Base-by-base conservation (phyloP, 371 early-diverging fungal genomes). In the Homolaphlyctis polyrhiza region DNA sequence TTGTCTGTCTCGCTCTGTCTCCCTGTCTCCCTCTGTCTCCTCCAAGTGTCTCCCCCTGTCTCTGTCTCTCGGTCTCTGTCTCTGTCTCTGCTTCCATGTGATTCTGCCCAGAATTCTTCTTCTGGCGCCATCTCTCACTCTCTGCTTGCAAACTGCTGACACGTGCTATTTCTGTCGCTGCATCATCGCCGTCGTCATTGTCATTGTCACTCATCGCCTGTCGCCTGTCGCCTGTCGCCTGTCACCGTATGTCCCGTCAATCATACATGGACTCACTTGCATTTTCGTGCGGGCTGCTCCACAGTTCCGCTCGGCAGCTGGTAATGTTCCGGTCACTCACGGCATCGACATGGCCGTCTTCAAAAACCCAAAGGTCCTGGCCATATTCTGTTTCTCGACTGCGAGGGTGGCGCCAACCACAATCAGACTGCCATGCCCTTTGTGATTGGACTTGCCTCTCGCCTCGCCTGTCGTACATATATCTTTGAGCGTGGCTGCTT, bases 351-450 rank as follows among this genome's bases (percentile, higher is more conserved):
- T 80, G 76, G 72, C 76, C 66, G 77, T 75, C 2, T 74, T 77
- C 36, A 57, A 62, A 47, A 69, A 77, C 61, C 75, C 76, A 60
- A 62, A 14, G 70, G 68, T 14, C 66, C 63, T 0, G 80, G 80
- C 28, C 70, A 74, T 35, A 66, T 80, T 36, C 62, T 80, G 27
- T 74, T 80, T 39, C 63, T 77, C 52, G 80, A 80, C 64, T 80
- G 80, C 63, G 80, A 80, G 62, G 80, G 80, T 21, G 77, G 77
- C 18, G 70, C 68, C n/a, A 80, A 80, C 66, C 76, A 80, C 69
- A 80, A 80, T 64, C 77, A 77, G 63, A 66, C 77, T 11, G 80
- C 80, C 5, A 65, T 80, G 14, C 80, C 80, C 16, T 80, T 80
- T 63, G 80, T 80, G 39, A 77, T 80, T 58, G 80, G 77, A 8